Evolutionary conservation across 2,329 filamentous ascomycete species (phyloP).

Genomic region (Cytospora schulzeri): DNA sequence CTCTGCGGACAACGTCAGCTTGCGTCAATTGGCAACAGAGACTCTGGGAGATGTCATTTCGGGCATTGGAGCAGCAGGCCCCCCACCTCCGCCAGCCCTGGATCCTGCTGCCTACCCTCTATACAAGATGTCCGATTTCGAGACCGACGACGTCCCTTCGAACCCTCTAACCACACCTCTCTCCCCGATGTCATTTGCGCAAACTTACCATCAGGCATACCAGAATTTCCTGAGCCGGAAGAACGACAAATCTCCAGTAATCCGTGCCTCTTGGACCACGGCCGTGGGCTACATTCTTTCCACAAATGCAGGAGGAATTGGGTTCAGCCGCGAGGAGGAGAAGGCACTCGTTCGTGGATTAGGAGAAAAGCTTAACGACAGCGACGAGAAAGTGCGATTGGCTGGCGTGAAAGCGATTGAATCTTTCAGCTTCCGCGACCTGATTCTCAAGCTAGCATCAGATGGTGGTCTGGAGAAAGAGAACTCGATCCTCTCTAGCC

Average conservation of each 20-base stretch:
- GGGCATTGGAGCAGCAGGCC: slow-evolving; percentile 88
- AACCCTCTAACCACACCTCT: slow-evolving; percentile 78
- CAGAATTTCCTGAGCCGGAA: slow-evolving; percentile 81
- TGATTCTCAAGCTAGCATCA: slow-evolving; percentile 79
- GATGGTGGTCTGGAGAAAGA: slow-evolving; percentile 74
- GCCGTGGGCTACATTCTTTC: slow-evolving; percentile 82
- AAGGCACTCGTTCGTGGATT: slow-evolving; percentile 71
- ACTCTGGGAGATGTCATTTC: slow-evolving; percentile 94
- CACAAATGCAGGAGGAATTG: slow-evolving; percentile 90
- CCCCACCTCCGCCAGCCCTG: slow-evolving; percentile 69
- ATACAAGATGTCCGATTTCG: slow-evolving; percentile 63
- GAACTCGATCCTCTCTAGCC: slow-evolving; percentile 76
- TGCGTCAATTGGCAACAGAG: slow-evolving; percentile 87
- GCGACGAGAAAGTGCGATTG: slow-evolving; percentile 87
- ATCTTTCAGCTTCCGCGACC: slow-evolving; percentile 76
- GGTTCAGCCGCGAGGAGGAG: slow-evolving; percentile 82
- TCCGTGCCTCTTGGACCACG: slow-evolving; percentile 84
- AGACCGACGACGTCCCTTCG: slow-evolving; percentile 49
- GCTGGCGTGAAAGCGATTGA: slow-evolving; percentile 86
- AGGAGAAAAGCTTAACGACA: slow-evolving; percentile 80
- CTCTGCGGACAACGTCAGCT: slow-evolving; percentile 82
- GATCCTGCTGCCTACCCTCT: slow-evolving; percentile 88
- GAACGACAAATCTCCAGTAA: slow-evolving; percentile 81
- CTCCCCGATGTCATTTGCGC: slow-evolving; percentile 86
- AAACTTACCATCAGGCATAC: slow-evolving; percentile 77